phyloP scores from a whole-genome alignment of 1,139 yeast species.

The Geotrichum australiense region DNA sequence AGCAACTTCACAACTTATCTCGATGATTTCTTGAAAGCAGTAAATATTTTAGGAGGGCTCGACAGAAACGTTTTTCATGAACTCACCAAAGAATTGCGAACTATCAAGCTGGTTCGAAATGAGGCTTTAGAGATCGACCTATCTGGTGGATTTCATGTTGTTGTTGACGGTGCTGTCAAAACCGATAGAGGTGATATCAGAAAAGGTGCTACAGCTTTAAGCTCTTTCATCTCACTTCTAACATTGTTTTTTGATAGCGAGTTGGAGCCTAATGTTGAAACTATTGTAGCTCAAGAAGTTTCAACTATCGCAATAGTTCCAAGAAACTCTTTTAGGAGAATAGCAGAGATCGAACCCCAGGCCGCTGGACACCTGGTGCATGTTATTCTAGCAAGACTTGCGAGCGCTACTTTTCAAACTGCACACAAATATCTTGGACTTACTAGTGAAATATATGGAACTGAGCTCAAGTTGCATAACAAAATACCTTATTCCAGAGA shows the following conservation, averaged over 20 bases:
- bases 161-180: constrained; percentile 78
- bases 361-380: constrained; percentile 93
- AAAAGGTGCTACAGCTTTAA: constrained; percentile 42
- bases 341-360: constrained; percentile 71
- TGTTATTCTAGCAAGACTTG: constrained; percentile 77
- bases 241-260: constrained; percentile 66
- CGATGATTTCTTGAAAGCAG: constrained; percentile 85
- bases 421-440: constrained; percentile 81
- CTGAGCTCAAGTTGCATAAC: constrained; percentile 62
- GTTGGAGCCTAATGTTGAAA: constrained; percentile 16
- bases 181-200: background rate
- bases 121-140: constrained; percentile 71
- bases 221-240: constrained; percentile 56
- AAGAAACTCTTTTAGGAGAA: constrained; percentile 65
- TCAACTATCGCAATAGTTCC: constrained; percentile 94
- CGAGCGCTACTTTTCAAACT: constrained; percentile 86
- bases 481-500: constrained; percentile 17
- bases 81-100: constrained; percentile 83
- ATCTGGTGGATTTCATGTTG: constrained; percentile 77
- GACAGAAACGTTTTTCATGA: constrained; percentile 90
- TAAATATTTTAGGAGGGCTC: constrained; percentile 87
- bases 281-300: constrained; percentile 54
- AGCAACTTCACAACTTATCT: constrained; percentile 41
- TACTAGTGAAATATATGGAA: constrained; percentile 71
- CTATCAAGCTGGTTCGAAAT: constrained; percentile 71